These are phyloP conservation scores for Gossypium thurberi DNA, from an alignment of 345 rosid genomes.

Conservation along the genomic window DNA sequence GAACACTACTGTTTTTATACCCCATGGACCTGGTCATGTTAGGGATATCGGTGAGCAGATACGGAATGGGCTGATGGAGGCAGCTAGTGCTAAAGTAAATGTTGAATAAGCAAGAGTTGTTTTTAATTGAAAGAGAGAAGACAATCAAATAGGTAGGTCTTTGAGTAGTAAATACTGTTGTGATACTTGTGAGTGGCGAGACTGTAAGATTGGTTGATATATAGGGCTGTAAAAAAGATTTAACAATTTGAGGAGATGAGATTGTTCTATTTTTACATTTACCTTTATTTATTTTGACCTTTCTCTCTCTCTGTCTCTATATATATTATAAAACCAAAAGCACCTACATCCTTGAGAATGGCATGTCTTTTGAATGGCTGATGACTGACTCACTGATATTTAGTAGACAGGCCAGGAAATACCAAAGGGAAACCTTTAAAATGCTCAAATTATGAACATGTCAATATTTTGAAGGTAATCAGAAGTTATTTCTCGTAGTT, in stretches of 20 bases:
- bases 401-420: no score
- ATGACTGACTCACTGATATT: no score
- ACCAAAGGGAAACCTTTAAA: no score
- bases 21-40: slow-evolving; percentile 98
- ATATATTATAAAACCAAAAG: no score
- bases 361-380: no score
- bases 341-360: no score
- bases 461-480: no score
- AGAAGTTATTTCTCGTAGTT: no score
- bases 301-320: no score
- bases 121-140: background rate
- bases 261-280: background rate
- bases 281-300: background rate
- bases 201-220: background rate
- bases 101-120: slow-evolving; percentile 8
- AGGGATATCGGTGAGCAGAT: slow-evolving; percentile 82
- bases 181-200: background rate
- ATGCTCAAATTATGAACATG: no score
- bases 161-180: background rate
- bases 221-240: background rate
- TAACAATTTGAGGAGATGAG: background rate
- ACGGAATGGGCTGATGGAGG: slow-evolving; percentile 91
- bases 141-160: background rate
- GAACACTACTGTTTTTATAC: slow-evolving; percentile 89
- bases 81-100: slow-evolving; percentile 42